These are phyloP conservation scores for Colletotrichum euphorbiae DNA, from an alignment of 2,329 filamentous ascomycete genomes.

Conservation along the genomic window DNA sequence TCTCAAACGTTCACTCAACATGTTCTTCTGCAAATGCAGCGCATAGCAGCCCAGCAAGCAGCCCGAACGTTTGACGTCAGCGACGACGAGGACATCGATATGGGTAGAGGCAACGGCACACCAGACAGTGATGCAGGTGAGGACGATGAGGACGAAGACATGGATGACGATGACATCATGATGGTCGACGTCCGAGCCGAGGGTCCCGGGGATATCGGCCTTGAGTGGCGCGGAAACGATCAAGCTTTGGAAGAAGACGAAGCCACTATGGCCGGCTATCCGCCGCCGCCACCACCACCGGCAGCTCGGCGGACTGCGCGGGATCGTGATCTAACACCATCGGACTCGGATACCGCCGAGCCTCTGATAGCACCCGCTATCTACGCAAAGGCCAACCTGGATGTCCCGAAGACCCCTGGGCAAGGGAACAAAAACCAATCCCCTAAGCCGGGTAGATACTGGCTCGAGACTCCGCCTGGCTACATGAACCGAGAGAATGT, in stretches of 20 bases:
- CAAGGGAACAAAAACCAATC: slow-evolving; percentile 58
- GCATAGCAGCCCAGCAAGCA: slow-evolving; percentile 41
- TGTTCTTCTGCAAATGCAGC: slow-evolving; percentile 47
- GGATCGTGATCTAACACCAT: slow-evolving; percentile 74
- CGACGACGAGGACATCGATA: slow-evolving; percentile 48
- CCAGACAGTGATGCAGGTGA: slow-evolving; percentile 36
- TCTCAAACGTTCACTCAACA: slow-evolving; percentile 52
- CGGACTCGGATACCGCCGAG: slow-evolving; percentile 79
- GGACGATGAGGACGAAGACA: slow-evolving; percentile 56
- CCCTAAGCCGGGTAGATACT: slow-evolving; percentile 81
- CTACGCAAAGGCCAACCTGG: slow-evolving; percentile 73
- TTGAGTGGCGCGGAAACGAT: slow-evolving; percentile 67
- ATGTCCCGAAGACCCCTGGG: slow-evolving; percentile 86
- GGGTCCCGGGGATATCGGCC: slow-evolving; percentile 56
- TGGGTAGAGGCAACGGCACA: slow-evolving; percentile 40
- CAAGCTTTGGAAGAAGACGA: slow-evolving; percentile 81
- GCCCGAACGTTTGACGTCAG: slow-evolving; percentile 54
- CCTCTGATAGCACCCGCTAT: slow-evolving; percentile 71
- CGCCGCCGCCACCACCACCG: slow-evolving; percentile 66
- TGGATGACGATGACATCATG: slow-evolving; percentile 68
- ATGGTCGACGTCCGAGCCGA: slow-evolving; percentile 65
- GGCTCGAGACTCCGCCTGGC: slow-evolving; percentile 82
- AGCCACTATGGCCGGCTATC: slow-evolving; percentile 81
- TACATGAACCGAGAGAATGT: slow-evolving; percentile 73
- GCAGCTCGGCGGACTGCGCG: slow-evolving; percentile 55